A percentile compares a stretch with the other conserved stretches of the same genome.
Conservation (phyloP, 306 rosid species). For the Rubus idaeus region DNA sequence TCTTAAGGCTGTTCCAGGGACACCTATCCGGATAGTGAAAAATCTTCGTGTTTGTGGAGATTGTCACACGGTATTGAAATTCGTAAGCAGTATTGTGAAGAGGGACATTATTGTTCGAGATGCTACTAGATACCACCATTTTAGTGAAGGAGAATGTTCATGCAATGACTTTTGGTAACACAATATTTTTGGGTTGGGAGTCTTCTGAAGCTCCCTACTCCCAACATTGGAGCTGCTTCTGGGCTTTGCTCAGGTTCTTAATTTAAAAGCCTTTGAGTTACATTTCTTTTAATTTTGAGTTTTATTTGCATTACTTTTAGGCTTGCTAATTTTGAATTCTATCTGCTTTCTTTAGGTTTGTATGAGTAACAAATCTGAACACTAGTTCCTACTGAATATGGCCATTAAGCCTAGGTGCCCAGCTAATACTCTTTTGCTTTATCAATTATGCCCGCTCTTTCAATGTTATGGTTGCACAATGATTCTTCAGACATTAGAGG, state of each 20-base stretch:
- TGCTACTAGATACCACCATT: constrained; percentile 77
- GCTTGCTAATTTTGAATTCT: background rate
- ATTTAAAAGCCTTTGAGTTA: background rate
- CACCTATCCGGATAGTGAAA: constrained; percentile 68
- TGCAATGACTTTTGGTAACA: constrained; percentile 88
- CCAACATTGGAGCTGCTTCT: background rate
- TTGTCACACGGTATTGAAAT: constrained; percentile 81
- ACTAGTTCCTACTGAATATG: background rate
- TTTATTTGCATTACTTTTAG: background rate
- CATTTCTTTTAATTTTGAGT: background rate
- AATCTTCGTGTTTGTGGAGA: constrained; percentile 88
- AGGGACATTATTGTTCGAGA: constrained; percentile 84
- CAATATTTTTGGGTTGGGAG: background rate
- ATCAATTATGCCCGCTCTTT: background rate
- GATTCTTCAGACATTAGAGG: background rate
- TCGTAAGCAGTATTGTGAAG: constrained; percentile 53
- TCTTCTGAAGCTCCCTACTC: background rate
- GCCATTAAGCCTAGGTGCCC: background rate
- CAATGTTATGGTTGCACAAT: background rate
- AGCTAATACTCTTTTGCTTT: background rate
- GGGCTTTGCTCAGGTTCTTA: background rate
- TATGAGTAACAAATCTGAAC: background rate
- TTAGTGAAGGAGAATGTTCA: constrained; percentile 68
- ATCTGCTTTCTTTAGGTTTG: background rate
- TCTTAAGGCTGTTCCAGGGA: constrained; percentile 66